Conservation (phyloP, 2,329 filamentous ascomycete species). For the Cryphonectria naterciae region DNA sequence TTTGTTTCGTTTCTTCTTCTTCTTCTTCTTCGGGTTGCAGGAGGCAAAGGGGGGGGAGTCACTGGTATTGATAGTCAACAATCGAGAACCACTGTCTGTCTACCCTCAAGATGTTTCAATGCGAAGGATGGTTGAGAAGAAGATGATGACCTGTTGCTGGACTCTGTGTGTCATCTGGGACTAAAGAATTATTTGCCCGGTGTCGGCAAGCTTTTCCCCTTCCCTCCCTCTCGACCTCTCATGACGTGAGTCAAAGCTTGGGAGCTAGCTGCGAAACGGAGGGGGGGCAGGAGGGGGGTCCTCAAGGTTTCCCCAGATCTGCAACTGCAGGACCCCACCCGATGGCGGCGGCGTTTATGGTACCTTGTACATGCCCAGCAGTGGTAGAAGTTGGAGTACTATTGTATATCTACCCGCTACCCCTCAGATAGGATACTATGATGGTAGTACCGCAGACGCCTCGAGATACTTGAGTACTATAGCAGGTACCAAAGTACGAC, state of each 20-base stretch:
- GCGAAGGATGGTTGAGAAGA: not conserved
- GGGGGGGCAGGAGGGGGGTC: constrained; percentile 2
- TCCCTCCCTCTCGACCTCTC: not conserved
- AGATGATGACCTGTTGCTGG: not conserved
- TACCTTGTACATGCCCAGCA: not conserved
- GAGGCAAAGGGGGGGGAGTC: not conserved
- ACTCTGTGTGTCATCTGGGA: constrained; percentile 2
- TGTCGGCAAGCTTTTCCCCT: constrained; percentile 25
- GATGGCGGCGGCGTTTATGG: not conserved
- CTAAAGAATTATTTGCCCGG: not conserved
- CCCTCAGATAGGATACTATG: not conserved
- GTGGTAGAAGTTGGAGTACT: too few species aligned
- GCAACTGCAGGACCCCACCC: constrained; percentile 11
- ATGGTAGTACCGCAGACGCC: too few species aligned
- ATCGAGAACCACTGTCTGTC: not conserved
- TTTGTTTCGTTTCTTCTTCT: not conserved
- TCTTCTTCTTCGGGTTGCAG: not conserved
- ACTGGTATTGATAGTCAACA: not conserved
- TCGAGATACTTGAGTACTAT: too few species aligned
- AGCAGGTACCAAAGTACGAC: too few species aligned
- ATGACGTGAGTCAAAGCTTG: constrained; percentile 19
- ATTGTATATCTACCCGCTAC: not conserved
- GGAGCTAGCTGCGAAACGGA: constrained; percentile 2
- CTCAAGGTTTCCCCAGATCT: constrained; percentile 16
- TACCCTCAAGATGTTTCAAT: not conserved